Evolutionary conservation across 177 flowering plant genomes (phyloP).

Genomic region (Vitis hybrid): DNA sequence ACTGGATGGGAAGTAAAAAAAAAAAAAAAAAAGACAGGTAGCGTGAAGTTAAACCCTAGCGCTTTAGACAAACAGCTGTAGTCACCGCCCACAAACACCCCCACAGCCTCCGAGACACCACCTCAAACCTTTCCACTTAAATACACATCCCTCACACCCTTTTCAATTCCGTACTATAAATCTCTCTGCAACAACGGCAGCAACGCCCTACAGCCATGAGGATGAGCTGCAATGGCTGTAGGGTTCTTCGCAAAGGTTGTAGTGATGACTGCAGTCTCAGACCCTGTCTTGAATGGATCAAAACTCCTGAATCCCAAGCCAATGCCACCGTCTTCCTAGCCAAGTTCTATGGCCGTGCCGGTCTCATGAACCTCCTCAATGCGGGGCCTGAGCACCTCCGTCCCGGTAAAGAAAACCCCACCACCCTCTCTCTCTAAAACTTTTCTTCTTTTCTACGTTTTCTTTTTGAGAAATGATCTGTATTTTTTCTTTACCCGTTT

Average conservation of each 20-base stretch:
- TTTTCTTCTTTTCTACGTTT: neutral
- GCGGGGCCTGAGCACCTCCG: constrained; percentile 47
- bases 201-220: constrained; percentile 10
- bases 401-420: constrained; percentile 29
- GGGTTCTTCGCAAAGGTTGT: constrained; percentile 45
- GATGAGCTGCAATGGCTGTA: constrained; percentile 43
- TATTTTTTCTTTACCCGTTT: neutral
- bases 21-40: neutral
- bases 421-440: neutral
- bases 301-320: constrained; percentile 42
- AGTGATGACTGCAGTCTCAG: constrained; percentile 29
- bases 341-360: constrained; percentile 71
- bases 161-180: neutral
- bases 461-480: neutral
- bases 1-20: neutral
- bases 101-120: neutral
- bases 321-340: constrained; percentile 66
- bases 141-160: neutral
- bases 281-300: constrained; percentile 40
- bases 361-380: constrained; percentile 54
- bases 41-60: no score
- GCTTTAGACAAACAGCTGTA: neutral
- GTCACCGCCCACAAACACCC: neutral
- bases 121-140: neutral
- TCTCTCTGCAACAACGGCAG: neutral